Base-by-base conservation (phyloP, 768 basidiomycete genomes). In the Agaricus bisporus region DNA sequence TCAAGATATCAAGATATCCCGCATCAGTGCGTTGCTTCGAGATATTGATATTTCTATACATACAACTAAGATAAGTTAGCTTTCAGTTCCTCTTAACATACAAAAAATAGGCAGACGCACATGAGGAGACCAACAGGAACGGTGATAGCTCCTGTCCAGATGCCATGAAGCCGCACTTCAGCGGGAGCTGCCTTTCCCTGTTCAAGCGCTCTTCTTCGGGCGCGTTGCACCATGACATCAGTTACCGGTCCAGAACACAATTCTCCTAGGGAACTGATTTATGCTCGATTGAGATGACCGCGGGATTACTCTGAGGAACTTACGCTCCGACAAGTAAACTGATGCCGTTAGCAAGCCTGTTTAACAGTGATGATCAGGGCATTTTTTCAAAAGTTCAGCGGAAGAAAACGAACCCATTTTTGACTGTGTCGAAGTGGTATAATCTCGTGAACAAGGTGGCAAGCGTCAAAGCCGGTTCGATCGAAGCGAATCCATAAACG, bases 341-440 rank as follows among this genome's bases (percentile, higher is more conserved):
- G 18, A 72, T 62, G 11, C 70, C 70, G 52, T 70, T 72, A 8
- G 70, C 69, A 6, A 72, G 59, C 15, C 70, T 72, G 26, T 47
- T 22, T 44, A 25, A 12, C 39, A 8, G 44, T 29, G 14, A 20
- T 32, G 18, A 26, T 41, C 10, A 17, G 26, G 41, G 20, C 45
- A 14, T 6, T 6, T 17, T 41, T 18, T 2, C 20, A 51, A 49
- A 32, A 14, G 18, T 17, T 29, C 41, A 49, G 36, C 4, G 38
- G 38, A 14, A 15, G 38, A 45, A 18, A 38, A 54, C 57, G 47
- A 52, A 71, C 71, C 70, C 71, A 39, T 72, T 71, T 8, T 62
- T 60, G 10, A 69, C 70, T 5, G 72, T 71, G 50, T 71, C 65
- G 49, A 72, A 73, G 15, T 69, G 63, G 54, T 72, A 73, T n/a